Conservation (phyloP, 140 eudicot species). For the Flaveria floridana region DNA sequence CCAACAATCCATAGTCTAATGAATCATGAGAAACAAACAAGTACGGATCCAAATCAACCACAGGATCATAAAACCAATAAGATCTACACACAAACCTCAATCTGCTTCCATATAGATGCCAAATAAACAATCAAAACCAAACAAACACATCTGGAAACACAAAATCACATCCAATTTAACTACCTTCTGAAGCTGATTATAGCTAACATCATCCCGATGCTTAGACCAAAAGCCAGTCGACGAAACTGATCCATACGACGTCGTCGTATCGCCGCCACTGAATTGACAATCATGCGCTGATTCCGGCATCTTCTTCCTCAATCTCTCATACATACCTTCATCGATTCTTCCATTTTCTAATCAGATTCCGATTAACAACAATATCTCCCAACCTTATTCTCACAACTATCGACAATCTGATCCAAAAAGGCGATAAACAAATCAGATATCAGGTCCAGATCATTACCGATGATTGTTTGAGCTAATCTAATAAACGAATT, state of each 20-base stretch:
- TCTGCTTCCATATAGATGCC: neutral
- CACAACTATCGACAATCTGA: slow-evolving; percentile 29
- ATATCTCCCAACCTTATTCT: slow-evolving; percentile 5
- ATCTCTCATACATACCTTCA: slow-evolving; percentile 32
- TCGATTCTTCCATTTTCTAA: slow-evolving; percentile 30
- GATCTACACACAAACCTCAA: slow-evolving; percentile 29
- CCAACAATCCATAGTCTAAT: slow-evolving; percentile 5
- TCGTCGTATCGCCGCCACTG: slow-evolving; percentile 38
- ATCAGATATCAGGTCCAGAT: slow-evolving; percentile 17
- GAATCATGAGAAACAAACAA: slow-evolving; percentile 14
- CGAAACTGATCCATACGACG: slow-evolving; percentile 60
- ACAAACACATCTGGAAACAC: neutral
- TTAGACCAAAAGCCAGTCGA: slow-evolving; percentile 79
- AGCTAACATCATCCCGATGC: slow-evolving; percentile 63
- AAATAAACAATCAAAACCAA: slow-evolving; percentile 17
- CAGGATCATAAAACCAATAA: slow-evolving; percentile 10
- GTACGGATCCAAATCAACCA: slow-evolving; percentile 17
- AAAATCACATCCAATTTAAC: slow-evolving; percentile 10
- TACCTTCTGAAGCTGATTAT: slow-evolving; percentile 86
- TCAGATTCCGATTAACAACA: slow-evolving; percentile 23
- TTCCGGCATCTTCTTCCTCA: slow-evolving; percentile 54
- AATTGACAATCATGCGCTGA: slow-evolving; percentile 42
- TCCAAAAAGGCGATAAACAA: slow-evolving; percentile 19
- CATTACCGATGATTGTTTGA: slow-evolving; percentile 27
- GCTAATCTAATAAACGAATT: neutral